Evolutionary conservation across 2,329 filamentous ascomycete genomes (phyloP).

Genomic region (Ceratocystis alfenasii): DNA sequence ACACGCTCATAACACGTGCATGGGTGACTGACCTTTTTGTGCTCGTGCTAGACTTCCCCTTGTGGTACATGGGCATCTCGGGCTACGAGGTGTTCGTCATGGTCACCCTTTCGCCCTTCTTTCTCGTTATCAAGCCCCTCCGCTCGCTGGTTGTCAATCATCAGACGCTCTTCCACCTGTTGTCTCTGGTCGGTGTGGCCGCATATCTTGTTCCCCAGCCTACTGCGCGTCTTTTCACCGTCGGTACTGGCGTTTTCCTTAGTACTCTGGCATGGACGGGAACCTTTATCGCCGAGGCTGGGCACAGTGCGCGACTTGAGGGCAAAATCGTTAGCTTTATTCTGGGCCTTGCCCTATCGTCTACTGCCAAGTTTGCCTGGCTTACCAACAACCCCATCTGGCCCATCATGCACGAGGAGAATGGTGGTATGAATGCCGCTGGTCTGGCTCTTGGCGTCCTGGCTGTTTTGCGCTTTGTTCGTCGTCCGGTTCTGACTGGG

Average conservation of each 20-base stretch:
- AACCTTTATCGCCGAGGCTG: slow-evolving; percentile 65
- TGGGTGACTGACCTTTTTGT: not conserved
- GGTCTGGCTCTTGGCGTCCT: slow-evolving; percentile 66
- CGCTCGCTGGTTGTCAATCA: slow-evolving; percentile 58
- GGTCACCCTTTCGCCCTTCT: slow-evolving; percentile 65
- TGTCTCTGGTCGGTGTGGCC: slow-evolving; percentile 65
- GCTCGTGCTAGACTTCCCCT: slow-evolving; percentile 59
- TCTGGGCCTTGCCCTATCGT: slow-evolving; percentile 72
- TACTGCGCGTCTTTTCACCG: slow-evolving; percentile 62
- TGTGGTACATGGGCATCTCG: slow-evolving; percentile 98
- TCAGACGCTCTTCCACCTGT: slow-evolving; percentile 57
- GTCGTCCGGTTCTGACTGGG: slow-evolving; percentile 43
- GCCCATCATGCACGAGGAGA: slow-evolving; percentile 81
- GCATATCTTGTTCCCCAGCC: slow-evolving; percentile 68
- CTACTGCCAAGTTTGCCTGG: slow-evolving; percentile 82
- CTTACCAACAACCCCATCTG: slow-evolving; percentile 93
- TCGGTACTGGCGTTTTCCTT: slow-evolving; percentile 69
- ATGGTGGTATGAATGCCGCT: slow-evolving; percentile 84
- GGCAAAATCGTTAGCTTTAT: slow-evolving; percentile 68
- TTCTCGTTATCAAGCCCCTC: slow-evolving; percentile 60
- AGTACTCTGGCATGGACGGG: slow-evolving; percentile 75
- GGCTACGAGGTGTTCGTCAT: slow-evolving; percentile 88
- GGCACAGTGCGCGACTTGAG: slow-evolving; percentile 64
- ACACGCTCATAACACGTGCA: not conserved
- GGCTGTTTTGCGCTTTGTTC: slow-evolving; percentile 63